Percentiles rank a stretch among this genome's conserved stretches.
These are phyloP conservation scores for Paratinospora sagittata DNA, from an alignment of 164 flowering plant genomes.

Conservation along the genomic window DNA sequence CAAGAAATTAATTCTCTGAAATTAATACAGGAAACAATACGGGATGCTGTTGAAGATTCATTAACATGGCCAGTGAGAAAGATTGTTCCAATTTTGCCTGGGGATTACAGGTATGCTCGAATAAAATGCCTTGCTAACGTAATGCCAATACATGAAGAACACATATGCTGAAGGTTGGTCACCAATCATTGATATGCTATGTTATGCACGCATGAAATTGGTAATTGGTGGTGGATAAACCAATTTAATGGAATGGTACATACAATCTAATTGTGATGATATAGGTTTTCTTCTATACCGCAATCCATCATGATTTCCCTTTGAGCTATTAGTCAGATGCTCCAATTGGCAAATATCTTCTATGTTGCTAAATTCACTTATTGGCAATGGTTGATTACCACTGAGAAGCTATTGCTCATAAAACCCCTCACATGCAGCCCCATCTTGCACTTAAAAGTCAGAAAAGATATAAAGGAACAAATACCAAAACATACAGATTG, in stretches of 20 bases:
- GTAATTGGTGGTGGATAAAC: neutral
- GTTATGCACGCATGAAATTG: neutral
- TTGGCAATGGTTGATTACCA: neutral
- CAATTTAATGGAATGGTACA: no score
- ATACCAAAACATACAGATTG: no score
- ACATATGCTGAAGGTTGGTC: neutral
- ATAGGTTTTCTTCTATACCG: no score
- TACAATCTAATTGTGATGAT: no score
- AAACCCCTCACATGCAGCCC: no score
- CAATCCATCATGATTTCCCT: no score
- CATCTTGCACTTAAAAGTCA: no score
- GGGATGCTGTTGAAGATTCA: slow-evolving; percentile 92
- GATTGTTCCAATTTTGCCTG: slow-evolving; percentile 87
- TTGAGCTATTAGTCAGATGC: no score
- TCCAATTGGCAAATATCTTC: neutral
- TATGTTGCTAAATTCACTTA: neutral
- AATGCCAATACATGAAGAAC: no score
- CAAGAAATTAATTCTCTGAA: neutral
- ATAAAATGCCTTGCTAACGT: neutral
- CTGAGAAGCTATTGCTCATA: no score
- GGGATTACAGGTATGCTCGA: slow-evolving; percentile 77
- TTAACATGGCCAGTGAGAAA: slow-evolving; percentile 94
- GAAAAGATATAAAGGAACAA: no score
- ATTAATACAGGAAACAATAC: slow-evolving; percentile 58
- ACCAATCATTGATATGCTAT: neutral